phyloP scores from a whole-genome alignment of 1,284 basidiomycete species.

The Cryptococcus maquisensis region DNA sequence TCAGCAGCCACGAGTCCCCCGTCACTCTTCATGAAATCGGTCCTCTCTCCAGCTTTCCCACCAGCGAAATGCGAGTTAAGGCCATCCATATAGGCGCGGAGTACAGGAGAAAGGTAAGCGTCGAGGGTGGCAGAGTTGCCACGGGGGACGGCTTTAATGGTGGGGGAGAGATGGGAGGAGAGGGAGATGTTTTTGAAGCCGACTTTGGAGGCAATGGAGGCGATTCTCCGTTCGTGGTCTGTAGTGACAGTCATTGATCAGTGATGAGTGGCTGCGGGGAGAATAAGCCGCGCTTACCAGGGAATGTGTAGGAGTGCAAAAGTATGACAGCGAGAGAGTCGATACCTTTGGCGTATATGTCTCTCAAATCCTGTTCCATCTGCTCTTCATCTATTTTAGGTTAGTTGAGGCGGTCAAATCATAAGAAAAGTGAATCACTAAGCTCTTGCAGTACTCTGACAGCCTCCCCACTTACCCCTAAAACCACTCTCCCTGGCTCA shows the following conservation, averaged over 20 bases:
- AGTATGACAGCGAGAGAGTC: conserved; percentile 23
- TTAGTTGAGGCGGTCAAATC: too few relatives aligned
- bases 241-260: not conserved
- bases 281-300: not conserved
- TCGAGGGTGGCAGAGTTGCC: conserved; percentile 53
- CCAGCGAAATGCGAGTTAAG: conserved; percentile 45
- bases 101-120: conserved; percentile 54
- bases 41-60: conserved; percentile 19
- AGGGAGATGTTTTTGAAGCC: conserved; percentile 33
- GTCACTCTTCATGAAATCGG: conserved; percentile 47
- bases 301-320: conserved; percentile 28
- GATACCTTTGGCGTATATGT: conserved; percentile 17
- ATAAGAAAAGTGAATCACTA: conserved; percentile 14
- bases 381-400: not conserved
- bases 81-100: conserved; percentile 49
- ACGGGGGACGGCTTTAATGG: conserved; percentile 49
- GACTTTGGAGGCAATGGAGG: conserved; percentile 16
- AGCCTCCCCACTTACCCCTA: conserved; percentile 25
- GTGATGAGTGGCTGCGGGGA: not conserved
- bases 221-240: conserved; percentile 21
- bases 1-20: conserved; percentile 40
- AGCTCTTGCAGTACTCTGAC: conserved; percentile 21
- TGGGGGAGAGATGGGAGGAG: conserved; percentile 18
- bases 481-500: conserved; percentile 5
- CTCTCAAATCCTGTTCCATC: conserved; percentile 13